phyloP scores from a whole-genome alignment of 257 asterid species.

The Rhazya stricta region DNA sequence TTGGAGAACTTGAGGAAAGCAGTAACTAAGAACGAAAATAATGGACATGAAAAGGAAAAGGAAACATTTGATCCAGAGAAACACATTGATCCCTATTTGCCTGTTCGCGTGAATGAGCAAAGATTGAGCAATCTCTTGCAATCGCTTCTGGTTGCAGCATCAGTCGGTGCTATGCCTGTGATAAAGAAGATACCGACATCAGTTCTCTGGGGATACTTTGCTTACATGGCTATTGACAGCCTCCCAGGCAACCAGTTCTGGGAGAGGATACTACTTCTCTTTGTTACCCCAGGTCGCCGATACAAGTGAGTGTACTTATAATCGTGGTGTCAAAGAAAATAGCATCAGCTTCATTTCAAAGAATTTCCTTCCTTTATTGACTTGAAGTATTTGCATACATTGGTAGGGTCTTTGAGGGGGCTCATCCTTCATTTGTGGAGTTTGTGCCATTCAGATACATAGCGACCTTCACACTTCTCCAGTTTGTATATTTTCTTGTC shows the following conservation, averaged over 20 bases:
- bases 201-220: conserved; percentile 88
- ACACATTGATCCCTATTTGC: conserved; percentile 69
- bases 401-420: conserved; percentile 70
- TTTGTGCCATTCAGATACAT: conserved; percentile 79
- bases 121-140: conserved; percentile 79
- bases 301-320: conserved; percentile 66
- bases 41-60: conserved; percentile 65
- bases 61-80: conserved; percentile 69
- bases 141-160: conserved; percentile 65
- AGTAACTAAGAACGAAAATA: conserved; percentile 44
- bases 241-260: conserved; percentile 85
- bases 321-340: too few species aligned
- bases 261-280: conserved; percentile 70
- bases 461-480: conserved; percentile 61
- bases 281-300: conserved; percentile 74
- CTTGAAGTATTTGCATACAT: too few species aligned
- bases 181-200: conserved; percentile 90
- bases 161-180: conserved; percentile 80
- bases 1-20: conserved; percentile 65
- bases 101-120: conserved; percentile 84
- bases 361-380: too few species aligned
- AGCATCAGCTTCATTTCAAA: background rate
- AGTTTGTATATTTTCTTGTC: conserved; percentile 56
- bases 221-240: conserved; percentile 91
- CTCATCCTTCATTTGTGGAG: conserved; percentile 72